Percentiles rank a stretch among this genome's conserved stretches.
These are phyloP conservation scores for Cylindrodendrum hubeiense DNA, from an alignment of 2,329 filamentous ascomycete genomes.

Conservation along the genomic window DNA sequence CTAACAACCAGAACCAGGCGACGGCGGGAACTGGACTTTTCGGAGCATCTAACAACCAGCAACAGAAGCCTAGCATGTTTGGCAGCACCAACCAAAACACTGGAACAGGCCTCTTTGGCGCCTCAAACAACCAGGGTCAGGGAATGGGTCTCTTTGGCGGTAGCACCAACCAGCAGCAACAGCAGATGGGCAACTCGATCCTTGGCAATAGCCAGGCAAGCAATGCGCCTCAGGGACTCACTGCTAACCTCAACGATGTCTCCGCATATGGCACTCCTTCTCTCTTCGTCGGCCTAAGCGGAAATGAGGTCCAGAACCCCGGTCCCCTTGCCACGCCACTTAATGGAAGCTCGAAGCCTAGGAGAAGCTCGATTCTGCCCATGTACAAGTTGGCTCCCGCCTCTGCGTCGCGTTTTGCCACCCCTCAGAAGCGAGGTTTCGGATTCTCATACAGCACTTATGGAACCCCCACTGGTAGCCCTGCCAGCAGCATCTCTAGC, in stretches of 20 bases:
- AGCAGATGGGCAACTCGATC: conserved; percentile 66
- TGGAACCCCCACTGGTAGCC: conserved; percentile 80
- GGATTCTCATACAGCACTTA: conserved; percentile 96
- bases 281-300: conserved; percentile 81
- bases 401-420: conserved; percentile 82
- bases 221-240: conserved; percentile 74
- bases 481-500: conserved; percentile 72
- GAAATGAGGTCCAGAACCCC: conserved; percentile 75
- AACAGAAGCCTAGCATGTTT: conserved; percentile 63
- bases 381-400: conserved; percentile 89
- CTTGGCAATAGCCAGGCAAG: conserved; percentile 66
- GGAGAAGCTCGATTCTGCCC: conserved; percentile 83
- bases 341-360: conserved; percentile 78
- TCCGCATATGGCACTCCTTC: conserved; percentile 92
- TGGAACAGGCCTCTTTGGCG: conserved; percentile 68
- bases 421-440: conserved; percentile 87
- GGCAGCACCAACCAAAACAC: conserved; percentile 59
- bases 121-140: conserved; percentile 59
- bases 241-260: conserved; percentile 83
- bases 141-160: conserved; percentile 58
- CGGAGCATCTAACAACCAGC: conserved; percentile 55
- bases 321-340: conserved; percentile 94
- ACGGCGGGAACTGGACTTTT: conserved; percentile 63
- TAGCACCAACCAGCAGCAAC: conserved; percentile 62
- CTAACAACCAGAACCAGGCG: conserved; percentile 52